These are phyloP conservation scores for Saturnispora hagleri DNA, from an alignment of 805 yeast species.

Conservation along the genomic window DNA sequence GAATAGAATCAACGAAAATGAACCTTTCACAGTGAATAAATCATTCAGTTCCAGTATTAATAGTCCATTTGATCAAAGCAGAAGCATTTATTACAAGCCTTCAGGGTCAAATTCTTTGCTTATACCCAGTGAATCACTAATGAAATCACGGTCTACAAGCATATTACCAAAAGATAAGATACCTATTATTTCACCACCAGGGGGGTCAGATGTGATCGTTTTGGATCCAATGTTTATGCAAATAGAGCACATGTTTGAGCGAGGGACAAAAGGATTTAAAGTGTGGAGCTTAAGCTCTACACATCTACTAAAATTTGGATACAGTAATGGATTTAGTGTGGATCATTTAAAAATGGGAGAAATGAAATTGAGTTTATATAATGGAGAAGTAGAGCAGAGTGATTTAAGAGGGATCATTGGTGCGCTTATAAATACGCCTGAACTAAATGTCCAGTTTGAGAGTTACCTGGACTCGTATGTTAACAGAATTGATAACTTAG, in stretches of 20 bases:
- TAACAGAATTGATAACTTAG: neutral
- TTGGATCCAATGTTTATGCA: neutral
- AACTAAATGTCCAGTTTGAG: neutral
- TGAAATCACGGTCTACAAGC: neutral
- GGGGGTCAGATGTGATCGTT: neutral
- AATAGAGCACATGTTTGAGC: neutral
- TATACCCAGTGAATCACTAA: neutral
- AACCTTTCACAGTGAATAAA: neutral
- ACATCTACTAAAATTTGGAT: neutral
- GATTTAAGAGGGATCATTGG: slow-evolving; percentile 1
- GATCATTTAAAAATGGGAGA: slow-evolving; percentile 5
- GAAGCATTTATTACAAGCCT: neutral
- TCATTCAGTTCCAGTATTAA: neutral
- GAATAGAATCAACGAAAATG: slow-evolving; percentile 1
- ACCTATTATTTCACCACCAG: neutral
- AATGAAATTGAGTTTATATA: slow-evolving; percentile 1
- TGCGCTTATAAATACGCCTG: neutral
- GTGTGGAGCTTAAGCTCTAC: slow-evolving; percentile 2
- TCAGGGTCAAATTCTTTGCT: neutral
- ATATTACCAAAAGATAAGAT: neutral
- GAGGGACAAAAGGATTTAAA: neutral
- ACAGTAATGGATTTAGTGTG: neutral
- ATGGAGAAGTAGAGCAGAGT: neutral
- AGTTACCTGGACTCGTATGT: neutral
- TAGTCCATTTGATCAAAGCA: neutral